Percentiles rank a stretch among this genome's conserved stretches.
Evolutionary conservation across 768 basidiomycete genomes (phyloP).

Genomic region (Ephemerocybe angulata): DNA sequence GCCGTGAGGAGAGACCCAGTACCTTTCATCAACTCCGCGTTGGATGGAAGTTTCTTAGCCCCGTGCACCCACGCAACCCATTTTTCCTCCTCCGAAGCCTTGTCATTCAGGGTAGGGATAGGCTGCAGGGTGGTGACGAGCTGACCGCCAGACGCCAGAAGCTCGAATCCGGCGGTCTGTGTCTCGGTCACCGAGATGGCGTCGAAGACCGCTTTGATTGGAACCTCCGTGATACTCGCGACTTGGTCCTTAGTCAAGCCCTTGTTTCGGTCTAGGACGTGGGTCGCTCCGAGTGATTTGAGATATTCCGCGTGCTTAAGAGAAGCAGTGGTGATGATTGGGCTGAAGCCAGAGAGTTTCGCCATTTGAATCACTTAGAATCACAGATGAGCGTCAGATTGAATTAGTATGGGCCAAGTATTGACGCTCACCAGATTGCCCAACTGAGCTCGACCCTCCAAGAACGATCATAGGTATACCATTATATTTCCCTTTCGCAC

Average conservation of each 20-base stretch:
- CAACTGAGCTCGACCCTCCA: slow-evolving; percentile 29
- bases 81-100: no score
- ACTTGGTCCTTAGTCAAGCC: slow-evolving; percentile 6
- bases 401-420: slow-evolving; percentile 10
- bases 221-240: slow-evolving; percentile 19
- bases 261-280: slow-evolving; percentile 33
- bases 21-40: neutral
- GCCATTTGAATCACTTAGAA: slow-evolving; percentile 31
- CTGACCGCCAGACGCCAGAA: slow-evolving; percentile 33
- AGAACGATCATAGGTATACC: slow-evolving; percentile 38
- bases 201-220: slow-evolving; percentile 24
- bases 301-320: slow-evolving; percentile 26
- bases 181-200: slow-evolving; percentile 21
- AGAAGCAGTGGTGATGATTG: slow-evolving; percentile 39
- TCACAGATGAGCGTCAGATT: slow-evolving; percentile 23
- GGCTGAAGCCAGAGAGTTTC: slow-evolving; percentile 36
- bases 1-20: neutral
- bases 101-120: no score
- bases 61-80: no score
- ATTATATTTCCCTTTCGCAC: slow-evolving; percentile 37
- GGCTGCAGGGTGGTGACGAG: no score
- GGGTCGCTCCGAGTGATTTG: slow-evolving; percentile 38
- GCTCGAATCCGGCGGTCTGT: slow-evolving; percentile 19
- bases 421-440: slow-evolving; percentile 18
- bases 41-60: neutral